A percentile compares a stretch with the other conserved stretches of the same genome.
Evolutionary conservation across 345 rosid genomes (phyloP).

Genomic region (Bruguiera parviflora): DNA sequence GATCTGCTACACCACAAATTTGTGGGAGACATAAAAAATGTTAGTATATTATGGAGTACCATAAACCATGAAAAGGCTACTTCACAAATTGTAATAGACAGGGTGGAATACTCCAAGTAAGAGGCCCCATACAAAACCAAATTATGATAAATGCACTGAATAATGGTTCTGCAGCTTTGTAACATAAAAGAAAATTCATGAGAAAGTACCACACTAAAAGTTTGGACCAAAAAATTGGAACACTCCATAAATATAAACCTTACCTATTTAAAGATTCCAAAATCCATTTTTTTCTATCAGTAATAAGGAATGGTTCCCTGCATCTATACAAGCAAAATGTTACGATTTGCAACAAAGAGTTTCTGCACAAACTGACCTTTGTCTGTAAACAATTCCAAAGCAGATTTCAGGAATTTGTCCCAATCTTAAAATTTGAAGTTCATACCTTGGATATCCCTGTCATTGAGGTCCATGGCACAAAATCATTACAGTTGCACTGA

Average conservation of each 20-base stretch:
- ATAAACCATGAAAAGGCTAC: too few relatives aligned
- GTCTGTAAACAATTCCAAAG: background rate
- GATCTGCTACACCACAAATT: background rate
- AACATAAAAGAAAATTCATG: background rate
- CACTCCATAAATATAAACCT: slow-evolving; percentile 12
- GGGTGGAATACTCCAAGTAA: too few relatives aligned
- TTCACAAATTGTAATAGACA: too few relatives aligned
- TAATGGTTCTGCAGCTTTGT: background rate
- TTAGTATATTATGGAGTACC: too few relatives aligned
- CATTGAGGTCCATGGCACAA: slow-evolving; percentile 43
- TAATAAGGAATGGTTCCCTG: slow-evolving; percentile 80
- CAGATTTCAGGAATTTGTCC: background rate
- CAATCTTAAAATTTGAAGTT: background rate
- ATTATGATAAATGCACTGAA: background rate
- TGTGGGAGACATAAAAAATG: too few relatives aligned
- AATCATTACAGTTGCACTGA: slow-evolving; percentile 53
- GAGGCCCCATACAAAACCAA: too few relatives aligned
- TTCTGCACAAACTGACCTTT: too few relatives aligned
- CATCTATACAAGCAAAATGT: slow-evolving; percentile 25
- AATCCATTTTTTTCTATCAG: slow-evolving; percentile 69
- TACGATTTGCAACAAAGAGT: background rate
- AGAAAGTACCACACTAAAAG: background rate
- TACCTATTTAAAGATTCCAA: slow-evolving; percentile 97
- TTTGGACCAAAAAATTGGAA: background rate
- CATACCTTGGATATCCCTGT: slow-evolving; percentile 53